phyloP scores from a whole-genome alignment of 2,329 filamentous ascomycete species.

The Chalara sp. region DNA sequence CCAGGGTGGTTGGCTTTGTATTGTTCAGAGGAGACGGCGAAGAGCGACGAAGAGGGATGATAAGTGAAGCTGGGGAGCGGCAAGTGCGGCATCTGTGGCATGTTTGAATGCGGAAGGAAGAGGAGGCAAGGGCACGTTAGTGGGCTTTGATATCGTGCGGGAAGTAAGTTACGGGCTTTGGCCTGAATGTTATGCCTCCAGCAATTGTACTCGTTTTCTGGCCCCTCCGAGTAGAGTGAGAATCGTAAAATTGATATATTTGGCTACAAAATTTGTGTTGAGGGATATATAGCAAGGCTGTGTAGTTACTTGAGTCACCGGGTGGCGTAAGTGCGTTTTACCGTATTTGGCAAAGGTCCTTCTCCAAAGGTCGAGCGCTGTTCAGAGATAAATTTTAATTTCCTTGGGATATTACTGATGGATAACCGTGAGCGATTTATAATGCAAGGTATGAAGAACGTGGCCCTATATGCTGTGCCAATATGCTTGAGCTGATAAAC shows the following conservation, averaged over 20 bases:
- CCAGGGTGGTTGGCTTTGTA: slow-evolving; percentile 3
- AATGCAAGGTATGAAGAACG: no score
- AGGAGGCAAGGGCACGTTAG: background rate
- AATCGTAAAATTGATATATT: slow-evolving; percentile 1
- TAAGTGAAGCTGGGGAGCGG: slow-evolving; percentile 1
- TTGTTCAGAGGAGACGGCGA: slow-evolving; percentile 4
- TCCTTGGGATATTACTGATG: no score
- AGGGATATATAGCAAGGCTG: no score
- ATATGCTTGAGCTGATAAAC: no score
- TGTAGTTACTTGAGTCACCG: no score
- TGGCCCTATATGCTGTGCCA: no score
- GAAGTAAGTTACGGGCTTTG: background rate
- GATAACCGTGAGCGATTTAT: no score
- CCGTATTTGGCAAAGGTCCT: no score
- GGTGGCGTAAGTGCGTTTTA: no score
- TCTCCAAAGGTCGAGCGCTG: no score
- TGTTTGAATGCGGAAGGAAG: slow-evolving; percentile 1
- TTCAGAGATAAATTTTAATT: no score
- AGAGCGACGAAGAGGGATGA: slow-evolving; percentile 4
- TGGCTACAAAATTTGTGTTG: background rate
- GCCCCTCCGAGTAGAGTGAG: background rate
- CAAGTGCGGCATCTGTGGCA: background rate
- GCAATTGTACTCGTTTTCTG: background rate
- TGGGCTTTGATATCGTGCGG: slow-evolving; percentile 1
- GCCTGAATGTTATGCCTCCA: background rate